Base-by-base conservation (phyloP, 805 yeast genomes). In the Saturnispora halmiae region DNA sequence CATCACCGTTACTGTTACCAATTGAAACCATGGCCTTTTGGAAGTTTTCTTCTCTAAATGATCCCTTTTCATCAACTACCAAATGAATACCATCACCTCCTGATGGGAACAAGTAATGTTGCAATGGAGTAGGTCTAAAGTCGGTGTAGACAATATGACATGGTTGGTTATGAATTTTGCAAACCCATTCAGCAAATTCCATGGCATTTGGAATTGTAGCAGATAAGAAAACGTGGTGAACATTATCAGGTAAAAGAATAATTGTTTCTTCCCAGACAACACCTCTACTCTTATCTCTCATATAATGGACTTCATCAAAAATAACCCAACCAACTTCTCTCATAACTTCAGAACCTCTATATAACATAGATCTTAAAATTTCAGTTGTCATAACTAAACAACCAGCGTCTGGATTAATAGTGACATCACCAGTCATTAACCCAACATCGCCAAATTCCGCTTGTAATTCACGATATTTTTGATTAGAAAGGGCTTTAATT, bases 201-300 rank as follows among this genome's bases (percentile, higher is more conserved):
- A 85, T 82, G 2, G 97, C 96, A 58, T 90, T 90, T 20, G 98
- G 98, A 51, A 90, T 90, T 1, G 98, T 90, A 36, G 97, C 97
- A 10, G 96, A 85, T 30, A 92, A 67, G 31, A 92, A 66, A 47
- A 92, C 86, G 52, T 84, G 82, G 55, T 90, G 90, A 44, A 92
- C 92, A 56, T 92, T 96, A 48, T 88, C 96, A 0, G 98, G 98
- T 26, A 92, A 67, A 95, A 92, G 86, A 51, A 92, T 92, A 46
- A 92, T 92, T 18, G 92, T 96, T 63, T 92, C 98, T 65, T 92
- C 98, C 98, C 98, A 92, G 3, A 92, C 98, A 11, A 92, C 98
- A 55, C 98, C 98, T 60, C 98, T 77, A 53, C 86, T 95, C 43
- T 85, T 80, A 64, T 92, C 98, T 59, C 92, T 92, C 47, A 92